Base-by-base conservation (phyloP, 2,329 filamentous ascomycete species). In the Lasiodiplodia citricola region DNA sequence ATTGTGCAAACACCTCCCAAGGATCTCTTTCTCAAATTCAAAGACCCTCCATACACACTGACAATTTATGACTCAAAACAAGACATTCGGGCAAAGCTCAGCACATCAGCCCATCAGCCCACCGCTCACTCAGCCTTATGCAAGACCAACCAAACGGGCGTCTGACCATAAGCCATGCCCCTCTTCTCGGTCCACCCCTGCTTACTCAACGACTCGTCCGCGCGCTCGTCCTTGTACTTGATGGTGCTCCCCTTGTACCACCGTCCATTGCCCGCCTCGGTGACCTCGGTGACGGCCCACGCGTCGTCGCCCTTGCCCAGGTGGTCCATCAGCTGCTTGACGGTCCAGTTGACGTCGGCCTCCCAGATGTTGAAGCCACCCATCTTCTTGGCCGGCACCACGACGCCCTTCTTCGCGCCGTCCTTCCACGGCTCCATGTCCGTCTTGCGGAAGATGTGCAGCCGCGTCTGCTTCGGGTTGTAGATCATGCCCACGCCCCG, bases 181-280 rank as follows among this genome's bases (percentile, higher is more conserved):
- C 64, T 67, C 44, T n/a, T 28, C 37, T 56, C 68, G 35, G 44
- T 62, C 68, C 68, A 69, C 18, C 68, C 68, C 56, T 60, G 44
- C 52, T 41, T 47, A 1, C 28, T 23, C 62, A 69, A 35, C 28
- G 41, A 35, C 63, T 57, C 56, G 25, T 18, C 41, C 21, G 52
- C 68, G 4, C 35, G 21, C 13, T 66, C 68, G 8, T 52, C 54
- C 21, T 52, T 44, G 4, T 28, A 44, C 54, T 65, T 50, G 1
- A 67, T 47, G 35, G 51, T 70, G 6, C 35, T 68, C 8, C 70
- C 70, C 70, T 67, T 65, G 35, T 47, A 47, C 68, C 70, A 72
- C 11, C 41, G 18, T 14, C 68, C 70, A 4, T 41, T 62, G 1
- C 70, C 70, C 31, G 41, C 23, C 62, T 72, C 70, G 3, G n/a